Base-by-base conservation (phyloP, 2,329 filamentous ascomycete species). In the Xylaria sp. region DNA sequence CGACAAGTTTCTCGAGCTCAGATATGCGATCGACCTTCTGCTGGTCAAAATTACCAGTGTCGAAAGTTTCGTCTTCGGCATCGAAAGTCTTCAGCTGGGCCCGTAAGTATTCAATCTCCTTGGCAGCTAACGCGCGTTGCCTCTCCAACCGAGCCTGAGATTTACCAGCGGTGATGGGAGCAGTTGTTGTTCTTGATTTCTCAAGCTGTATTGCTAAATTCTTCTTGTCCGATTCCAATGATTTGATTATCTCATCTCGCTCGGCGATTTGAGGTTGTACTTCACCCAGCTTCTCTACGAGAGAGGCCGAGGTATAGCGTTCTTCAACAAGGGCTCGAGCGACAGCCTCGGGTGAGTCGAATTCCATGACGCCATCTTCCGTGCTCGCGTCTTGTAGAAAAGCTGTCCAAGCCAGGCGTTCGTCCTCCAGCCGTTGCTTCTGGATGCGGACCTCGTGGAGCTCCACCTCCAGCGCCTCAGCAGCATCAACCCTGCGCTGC, bases 31-130 rank as follows among this genome's bases (percentile, higher is more conserved):
- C 86, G 0, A 86, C 83, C 71, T 94, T 95, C 23, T 89, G 86
- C 72, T 92, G 88, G 75, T 99, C 93, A 63, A 92, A 91, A 51
- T 88, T 90, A 40, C 93, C 92, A 0, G 93, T 89, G 64, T 95
- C 90, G 82, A 98, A 92, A 0, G 94, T 94, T 62, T 90, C 88
- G 75, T 98, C 94, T 79, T 99, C 96, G 0, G 89, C 88, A 75
- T 98, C 93, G 69, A 97, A 92, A 0, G 92, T 91, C 81, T 94
- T 94, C 63, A 98, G 86, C 79, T 99, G 96, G 0, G 93, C 95
- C 25, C 96, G 92, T 6, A 99, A 86, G 78, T 97, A 97, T 73
- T 98, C 94, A 0, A 96, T 93, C 78, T 99, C 97, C 77, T 98
- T 98, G 27, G 93, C 86, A 0, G 94, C 93, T 8, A 99, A 86